phyloP scores from a whole-genome alignment of 176 grass and related monocot species.

The Bromus sterilis region DNA sequence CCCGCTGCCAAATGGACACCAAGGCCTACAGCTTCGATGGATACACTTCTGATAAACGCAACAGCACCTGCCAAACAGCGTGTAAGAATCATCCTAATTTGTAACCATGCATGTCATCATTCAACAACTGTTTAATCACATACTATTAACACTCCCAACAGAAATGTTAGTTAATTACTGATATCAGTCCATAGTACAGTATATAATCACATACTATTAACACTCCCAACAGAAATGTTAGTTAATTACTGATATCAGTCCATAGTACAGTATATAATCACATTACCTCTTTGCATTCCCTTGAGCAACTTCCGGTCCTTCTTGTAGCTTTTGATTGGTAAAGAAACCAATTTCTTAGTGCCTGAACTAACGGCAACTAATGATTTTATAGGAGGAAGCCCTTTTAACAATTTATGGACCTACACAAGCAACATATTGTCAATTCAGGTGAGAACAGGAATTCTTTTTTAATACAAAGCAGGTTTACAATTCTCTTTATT shows the following conservation, averaged over 20 bases:
- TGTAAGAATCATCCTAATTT: not conserved
- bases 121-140: not conserved
- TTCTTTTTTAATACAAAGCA: not conserved
- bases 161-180: not conserved
- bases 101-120: not conserved
- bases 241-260: not conserved
- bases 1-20: slow-evolving; percentile 93
- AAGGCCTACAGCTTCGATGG: slow-evolving; percentile 86
- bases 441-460: not conserved
- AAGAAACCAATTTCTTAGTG: slow-evolving; percentile 84
- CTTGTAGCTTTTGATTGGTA: slow-evolving; percentile 89
- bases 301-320: slow-evolving; percentile 97
- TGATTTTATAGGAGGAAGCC: slow-evolving; percentile 84
- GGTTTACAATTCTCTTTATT: not conserved
- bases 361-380: slow-evolving; percentile 88
- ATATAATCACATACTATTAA: slow-evolving; percentile 10
- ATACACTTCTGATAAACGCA: slow-evolving; percentile 86
- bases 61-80: slow-evolving; percentile 62
- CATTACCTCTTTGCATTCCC: slow-evolving; percentile 95
- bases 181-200: not conserved
- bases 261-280: not conserved
- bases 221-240: slow-evolving; percentile 12
- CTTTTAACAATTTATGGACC: slow-evolving; percentile 96
- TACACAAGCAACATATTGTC: slow-evolving; percentile 32
- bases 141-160: slow-evolving; percentile 20